phyloP scores from a whole-genome alignment of 2,329 filamentous ascomycete species.

The Sarocladium brachiariae region DNA sequence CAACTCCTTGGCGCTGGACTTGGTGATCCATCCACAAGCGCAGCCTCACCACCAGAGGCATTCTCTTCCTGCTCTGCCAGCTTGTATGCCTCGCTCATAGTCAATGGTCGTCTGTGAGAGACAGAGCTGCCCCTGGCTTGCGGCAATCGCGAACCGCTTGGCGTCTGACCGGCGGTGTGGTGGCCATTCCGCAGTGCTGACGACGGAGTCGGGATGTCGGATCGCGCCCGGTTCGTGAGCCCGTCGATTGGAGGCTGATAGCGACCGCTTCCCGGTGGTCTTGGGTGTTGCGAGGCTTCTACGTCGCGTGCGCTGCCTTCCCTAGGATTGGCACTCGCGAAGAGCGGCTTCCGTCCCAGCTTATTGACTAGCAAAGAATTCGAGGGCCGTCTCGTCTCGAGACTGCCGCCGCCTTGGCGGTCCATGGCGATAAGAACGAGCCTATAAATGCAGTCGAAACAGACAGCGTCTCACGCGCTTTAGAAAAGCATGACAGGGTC shows the following conservation, averaged over 20 bases:
- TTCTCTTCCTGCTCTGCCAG: conserved; percentile 14
- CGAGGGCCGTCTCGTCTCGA: conserved; percentile 15
- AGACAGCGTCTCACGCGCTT: conserved; percentile 5
- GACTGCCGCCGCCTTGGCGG: background rate
- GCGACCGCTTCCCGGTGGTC: background rate
- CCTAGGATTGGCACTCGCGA: conserved; percentile 20
- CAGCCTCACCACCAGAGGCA: conserved; percentile 10
- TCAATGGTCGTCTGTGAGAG: conserved; percentile 27
- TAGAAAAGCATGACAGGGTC: conserved; percentile 3
- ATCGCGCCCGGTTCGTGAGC: background rate
- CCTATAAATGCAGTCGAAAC: background rate
- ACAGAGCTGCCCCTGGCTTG: conserved; percentile 12
- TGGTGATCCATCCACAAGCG: conserved; percentile 36
- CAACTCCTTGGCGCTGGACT: conserved; percentile 44
- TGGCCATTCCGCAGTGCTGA: background rate
- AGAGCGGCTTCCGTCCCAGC: conserved; percentile 34
- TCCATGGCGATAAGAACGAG: background rate
- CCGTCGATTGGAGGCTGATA: conserved; percentile 13
- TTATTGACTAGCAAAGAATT: conserved; percentile 30
- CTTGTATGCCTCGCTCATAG: conserved; percentile 35
- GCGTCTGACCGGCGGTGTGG: conserved; percentile 2
- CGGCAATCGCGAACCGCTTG: conserved; percentile 1
- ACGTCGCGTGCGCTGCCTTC: conserved; percentile 14
- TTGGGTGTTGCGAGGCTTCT: background rate
- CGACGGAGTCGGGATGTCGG: background rate